These are phyloP conservation scores for Diaporthe ampelina DNA, from an alignment of 2,329 filamentous ascomycete species.

Conservation along the genomic window DNA sequence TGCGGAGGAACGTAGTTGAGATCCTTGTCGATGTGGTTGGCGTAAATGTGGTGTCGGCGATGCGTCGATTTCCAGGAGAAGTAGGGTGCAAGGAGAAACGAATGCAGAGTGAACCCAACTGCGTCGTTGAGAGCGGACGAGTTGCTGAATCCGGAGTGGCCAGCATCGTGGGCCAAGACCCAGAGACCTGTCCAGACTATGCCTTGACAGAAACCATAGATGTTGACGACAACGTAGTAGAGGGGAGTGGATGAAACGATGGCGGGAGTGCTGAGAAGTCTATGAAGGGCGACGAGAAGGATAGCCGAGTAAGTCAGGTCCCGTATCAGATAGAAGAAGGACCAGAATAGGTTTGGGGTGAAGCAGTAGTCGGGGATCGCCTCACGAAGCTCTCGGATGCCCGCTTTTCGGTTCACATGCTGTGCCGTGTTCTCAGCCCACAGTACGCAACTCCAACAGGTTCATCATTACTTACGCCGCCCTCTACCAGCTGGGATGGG, in stretches of 20 bases:
- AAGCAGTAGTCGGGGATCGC: slow-evolving; percentile 98
- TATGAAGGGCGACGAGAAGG: not conserved
- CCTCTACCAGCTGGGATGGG: slow-evolving; percentile 11
- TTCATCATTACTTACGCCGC: not conserved
- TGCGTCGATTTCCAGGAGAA: slow-evolving; percentile 82
- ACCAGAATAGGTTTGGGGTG: slow-evolving; percentile 39
- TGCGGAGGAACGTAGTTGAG: slow-evolving; percentile 74
- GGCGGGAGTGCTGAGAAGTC: not conserved
- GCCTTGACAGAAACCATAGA: slow-evolving; percentile 75
- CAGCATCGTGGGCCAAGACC: slow-evolving; percentile 79
- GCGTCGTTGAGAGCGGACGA: slow-evolving; percentile 69
- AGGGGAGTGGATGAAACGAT: not conserved
- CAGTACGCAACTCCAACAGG: not conserved
- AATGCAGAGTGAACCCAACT: slow-evolving; percentile 76
- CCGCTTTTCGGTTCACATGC: not conserved
- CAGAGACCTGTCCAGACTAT: slow-evolving; percentile 72
- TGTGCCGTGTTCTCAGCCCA: not conserved
- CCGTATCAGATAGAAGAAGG: slow-evolving; percentile 16
- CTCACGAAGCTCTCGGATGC: slow-evolving; percentile 94
- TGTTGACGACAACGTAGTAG: slow-evolving; percentile 43
- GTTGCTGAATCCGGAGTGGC: slow-evolving; percentile 76
- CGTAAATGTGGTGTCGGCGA: slow-evolving; percentile 76
- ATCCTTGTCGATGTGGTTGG: slow-evolving; percentile 76
- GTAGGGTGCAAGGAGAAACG: slow-evolving; percentile 75
- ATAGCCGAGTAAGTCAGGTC: slow-evolving; percentile 1